phyloP scores from a whole-genome alignment of 2,329 filamentous ascomycete species.

The Colletotrichum musae region DNA sequence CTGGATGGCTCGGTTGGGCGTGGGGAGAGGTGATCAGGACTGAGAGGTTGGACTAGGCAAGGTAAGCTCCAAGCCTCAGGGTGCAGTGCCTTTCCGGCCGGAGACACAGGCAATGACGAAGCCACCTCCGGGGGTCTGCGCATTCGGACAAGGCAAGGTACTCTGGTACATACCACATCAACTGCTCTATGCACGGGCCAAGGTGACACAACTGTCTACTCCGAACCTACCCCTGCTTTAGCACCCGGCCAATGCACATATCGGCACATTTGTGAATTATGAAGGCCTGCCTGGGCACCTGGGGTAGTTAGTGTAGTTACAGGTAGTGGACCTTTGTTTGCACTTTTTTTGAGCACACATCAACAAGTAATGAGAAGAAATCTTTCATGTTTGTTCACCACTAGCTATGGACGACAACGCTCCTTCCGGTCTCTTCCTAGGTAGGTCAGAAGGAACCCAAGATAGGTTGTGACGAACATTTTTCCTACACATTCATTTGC shows the following conservation, averaged over 20 bases:
- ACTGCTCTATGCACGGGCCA: slow-evolving; percentile 21
- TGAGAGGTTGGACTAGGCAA: slow-evolving; percentile 36
- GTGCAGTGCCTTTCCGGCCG: slow-evolving; percentile 34
- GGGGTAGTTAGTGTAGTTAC: not conserved
- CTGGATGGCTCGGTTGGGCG: slow-evolving; percentile 26
- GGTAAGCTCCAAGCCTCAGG: slow-evolving; percentile 35
- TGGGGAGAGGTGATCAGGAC: slow-evolving; percentile 34
- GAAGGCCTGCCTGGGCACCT: slow-evolving; percentile 2
- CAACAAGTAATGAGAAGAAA: not conserved
- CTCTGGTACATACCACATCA: not conserved
- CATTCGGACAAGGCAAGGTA: slow-evolving; percentile 24
- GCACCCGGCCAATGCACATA: slow-evolving; percentile 32
- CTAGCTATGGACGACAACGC: not conserved
- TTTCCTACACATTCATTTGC: too few species aligned
- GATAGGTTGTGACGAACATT: too few species aligned
- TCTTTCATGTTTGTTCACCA: slow-evolving; percentile 8
- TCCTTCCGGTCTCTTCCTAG: not conserved
- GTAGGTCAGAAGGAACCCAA: not conserved
- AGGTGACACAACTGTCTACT: slow-evolving; percentile 23
- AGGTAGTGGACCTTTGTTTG: not conserved
- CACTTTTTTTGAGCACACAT: not conserved
- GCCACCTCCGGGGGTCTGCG: slow-evolving; percentile 32
- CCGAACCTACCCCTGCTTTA: slow-evolving; percentile 38
- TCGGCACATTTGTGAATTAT: slow-evolving; percentile 32
- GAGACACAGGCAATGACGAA: slow-evolving; percentile 40